These are phyloP conservation scores for Penicillium goetzii DNA, from an alignment of 495 filamentous ascomycete species.

Conservation along the genomic window DNA sequence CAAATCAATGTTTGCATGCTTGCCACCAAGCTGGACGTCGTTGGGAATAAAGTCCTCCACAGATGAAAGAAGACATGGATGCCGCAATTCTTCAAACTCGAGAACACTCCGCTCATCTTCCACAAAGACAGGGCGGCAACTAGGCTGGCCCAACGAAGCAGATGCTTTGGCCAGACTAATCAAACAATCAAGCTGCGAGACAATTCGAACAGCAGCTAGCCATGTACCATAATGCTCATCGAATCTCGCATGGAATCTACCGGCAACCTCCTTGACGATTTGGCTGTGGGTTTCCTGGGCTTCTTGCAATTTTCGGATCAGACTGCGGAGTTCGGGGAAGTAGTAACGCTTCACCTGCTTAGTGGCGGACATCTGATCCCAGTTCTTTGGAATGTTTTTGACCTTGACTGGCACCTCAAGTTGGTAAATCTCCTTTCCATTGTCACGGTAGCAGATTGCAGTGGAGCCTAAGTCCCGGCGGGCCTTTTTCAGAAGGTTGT, in stretches of 20 bases:
- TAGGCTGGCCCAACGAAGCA: conserved; percentile 76
- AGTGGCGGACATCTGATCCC: conserved; percentile 97
- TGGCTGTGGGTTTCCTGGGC: conserved; percentile 93
- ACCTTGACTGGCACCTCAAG: conserved; percentile 86
- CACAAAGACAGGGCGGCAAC: conserved; percentile 86
- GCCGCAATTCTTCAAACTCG: conserved; percentile 88
- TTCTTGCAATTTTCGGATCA: conserved; percentile 87
- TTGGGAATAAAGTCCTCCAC: conserved; percentile 98
- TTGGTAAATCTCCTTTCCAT: conserved; percentile 97
- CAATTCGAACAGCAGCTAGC: conserved; percentile 82
- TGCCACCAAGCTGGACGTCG: conserved; percentile 84
- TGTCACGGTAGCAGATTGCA: conserved; percentile 81
- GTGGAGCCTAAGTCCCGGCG: conserved; percentile 66
- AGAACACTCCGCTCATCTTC: conserved; percentile 82
- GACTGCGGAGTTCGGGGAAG: conserved; percentile 75
- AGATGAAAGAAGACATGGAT: conserved; percentile 88
- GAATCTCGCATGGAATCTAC: conserved; percentile 83
- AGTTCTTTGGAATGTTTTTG: conserved; percentile 79
- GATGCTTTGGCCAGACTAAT: conserved; percentile 92
- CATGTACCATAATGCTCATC: conserved; percentile 86
- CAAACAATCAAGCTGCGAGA: conserved; percentile 92
- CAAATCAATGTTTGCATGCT: conserved; percentile 79
- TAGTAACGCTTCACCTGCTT: conserved; percentile 93
- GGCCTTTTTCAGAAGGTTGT: conserved; percentile 69
- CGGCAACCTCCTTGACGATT: conserved; percentile 84